A percentile compares a stretch with the other conserved stretches of the same genome.
Conservation (phyloP, 2,329 filamentous ascomycete genomes). For the Colletotrichum sp. region DNA sequence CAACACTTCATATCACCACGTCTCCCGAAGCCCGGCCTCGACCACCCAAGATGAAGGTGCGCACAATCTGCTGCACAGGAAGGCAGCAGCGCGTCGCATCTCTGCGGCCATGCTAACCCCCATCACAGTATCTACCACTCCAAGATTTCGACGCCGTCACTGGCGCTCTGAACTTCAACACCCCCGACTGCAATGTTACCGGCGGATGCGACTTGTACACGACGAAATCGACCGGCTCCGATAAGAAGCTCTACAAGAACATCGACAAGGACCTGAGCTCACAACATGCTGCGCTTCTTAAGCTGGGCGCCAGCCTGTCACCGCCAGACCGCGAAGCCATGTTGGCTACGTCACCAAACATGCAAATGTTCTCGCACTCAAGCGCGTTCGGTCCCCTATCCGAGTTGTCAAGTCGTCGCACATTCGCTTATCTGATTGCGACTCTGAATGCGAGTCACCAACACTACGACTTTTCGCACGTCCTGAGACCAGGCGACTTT, state of each 20-base stretch:
- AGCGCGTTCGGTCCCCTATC: conserved; percentile 92
- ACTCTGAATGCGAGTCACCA: conserved; percentile 91
- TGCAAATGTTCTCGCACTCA: conserved; percentile 72
- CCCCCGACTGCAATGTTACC: conserved; percentile 87
- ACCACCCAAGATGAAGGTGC: conserved; percentile 24
- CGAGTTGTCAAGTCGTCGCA: conserved; percentile 86
- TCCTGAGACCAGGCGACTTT: conserved; percentile 88
- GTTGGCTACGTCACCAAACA: conserved; percentile 66
- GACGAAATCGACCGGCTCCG: conserved; percentile 91
- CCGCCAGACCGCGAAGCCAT: conserved; percentile 78
- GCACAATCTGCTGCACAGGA: conserved; percentile 7
- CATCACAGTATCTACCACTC: conserved; percentile 81
- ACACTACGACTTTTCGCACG: conserved; percentile 95
- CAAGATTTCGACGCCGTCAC: conserved; percentile 91
- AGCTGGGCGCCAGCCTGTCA: conserved; percentile 85
- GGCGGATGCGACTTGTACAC: conserved; percentile 97
- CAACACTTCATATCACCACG: neutral
- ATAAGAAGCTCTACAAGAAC: conserved; percentile 96
- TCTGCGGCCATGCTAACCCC: conserved; percentile 11
- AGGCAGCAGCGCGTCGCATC: conserved; percentile 5
- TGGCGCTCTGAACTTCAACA: conserved; percentile 93
- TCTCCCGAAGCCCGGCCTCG: neutral
- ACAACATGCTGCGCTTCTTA: conserved; percentile 86
- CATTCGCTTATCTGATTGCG: conserved; percentile 94
- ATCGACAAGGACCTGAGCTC: conserved; percentile 92